Conservation (phyloP, 768 basidiomycete genomes). For the Hydnum rufescens region DNA sequence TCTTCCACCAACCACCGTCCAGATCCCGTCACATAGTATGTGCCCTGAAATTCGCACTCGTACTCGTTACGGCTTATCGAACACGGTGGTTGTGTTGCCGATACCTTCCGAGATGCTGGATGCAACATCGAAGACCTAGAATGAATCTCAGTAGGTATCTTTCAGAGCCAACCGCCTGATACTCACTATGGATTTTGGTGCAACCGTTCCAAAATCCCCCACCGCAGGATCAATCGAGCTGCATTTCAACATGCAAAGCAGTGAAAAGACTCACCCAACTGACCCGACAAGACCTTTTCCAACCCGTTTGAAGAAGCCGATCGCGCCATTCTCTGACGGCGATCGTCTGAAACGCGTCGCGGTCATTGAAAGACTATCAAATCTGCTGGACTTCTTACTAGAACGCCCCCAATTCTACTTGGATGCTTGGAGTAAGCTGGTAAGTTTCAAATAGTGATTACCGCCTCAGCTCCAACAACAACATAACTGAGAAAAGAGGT, state of each 20-base stretch:
- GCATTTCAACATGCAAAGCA: too few relatives aligned
- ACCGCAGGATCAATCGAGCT: too few relatives aligned
- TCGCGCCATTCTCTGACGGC: conserved; percentile 54
- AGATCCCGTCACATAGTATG: conserved; percentile 67
- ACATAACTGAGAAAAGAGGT: conserved; percentile 59
- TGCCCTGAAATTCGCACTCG: conserved; percentile 79
- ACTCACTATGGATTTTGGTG: conserved; percentile 93
- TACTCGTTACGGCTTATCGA: conserved; percentile 78
- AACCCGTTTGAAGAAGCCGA: conserved; percentile 95
- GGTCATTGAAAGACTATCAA: conserved; percentile 1
- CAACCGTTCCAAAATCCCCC: too few relatives aligned
- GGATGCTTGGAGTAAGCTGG: conserved; percentile 82
- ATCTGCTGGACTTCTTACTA: conserved; percentile 31
- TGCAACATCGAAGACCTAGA: conserved; percentile 80
- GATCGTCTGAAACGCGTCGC: too few relatives aligned
- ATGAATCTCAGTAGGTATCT: too few relatives aligned
- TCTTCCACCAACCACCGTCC: conserved; percentile 37
- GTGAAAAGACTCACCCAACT: too few relatives aligned
- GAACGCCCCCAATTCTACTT: conserved; percentile 93
- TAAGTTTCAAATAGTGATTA: background rate
- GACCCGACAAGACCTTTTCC: conserved; percentile 93
- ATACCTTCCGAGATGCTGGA: conserved; percentile 79
- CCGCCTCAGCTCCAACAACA: conserved; percentile 80
- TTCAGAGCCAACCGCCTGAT: background rate
- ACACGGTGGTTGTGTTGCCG: conserved; percentile 95